Conservation (phyloP, 805 yeast species). For the Hanseniaspora nectarophila region DNA sequence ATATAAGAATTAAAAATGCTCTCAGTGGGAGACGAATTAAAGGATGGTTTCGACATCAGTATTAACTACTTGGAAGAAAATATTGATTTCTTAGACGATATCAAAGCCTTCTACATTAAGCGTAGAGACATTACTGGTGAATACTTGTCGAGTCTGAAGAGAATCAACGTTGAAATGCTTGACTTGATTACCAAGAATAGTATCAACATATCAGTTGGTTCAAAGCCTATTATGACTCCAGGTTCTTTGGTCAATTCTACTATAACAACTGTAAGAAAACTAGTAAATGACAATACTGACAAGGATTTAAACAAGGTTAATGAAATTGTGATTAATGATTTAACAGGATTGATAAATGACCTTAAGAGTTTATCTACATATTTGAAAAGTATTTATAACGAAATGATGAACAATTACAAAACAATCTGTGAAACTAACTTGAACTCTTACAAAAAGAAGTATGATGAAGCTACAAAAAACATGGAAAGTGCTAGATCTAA, state of each 20-base stretch:
- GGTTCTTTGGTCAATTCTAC: conserved; percentile 62
- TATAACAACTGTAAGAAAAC: conserved; percentile 7
- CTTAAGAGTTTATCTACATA: conserved; percentile 1
- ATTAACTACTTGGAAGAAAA: conserved; percentile 70
- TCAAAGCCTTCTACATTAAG: conserved; percentile 74
- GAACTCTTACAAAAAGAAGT: conserved; percentile 41
- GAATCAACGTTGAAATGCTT: conserved; percentile 55
- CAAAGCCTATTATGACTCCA: conserved; percentile 79
- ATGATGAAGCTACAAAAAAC: conserved; percentile 65
- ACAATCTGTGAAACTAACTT: conserved; percentile 11
- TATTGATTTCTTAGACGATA: conserved; percentile 60
- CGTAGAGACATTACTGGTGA: conserved; percentile 74
- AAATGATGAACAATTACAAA: conserved; percentile 42
- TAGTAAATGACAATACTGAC: conserved; percentile 6
- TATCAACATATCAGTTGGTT: conserved; percentile 73
- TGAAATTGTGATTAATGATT: conserved; percentile 4
- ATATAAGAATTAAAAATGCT: conserved; percentile 12
- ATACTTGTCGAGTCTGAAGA: conserved; percentile 55
- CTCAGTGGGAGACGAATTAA: conserved; percentile 57
- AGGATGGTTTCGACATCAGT: conserved; percentile 69
- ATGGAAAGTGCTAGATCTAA: conserved; percentile 75
- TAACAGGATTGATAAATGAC: conserved; percentile 1
- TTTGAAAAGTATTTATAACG: conserved; percentile 39
- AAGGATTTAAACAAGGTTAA: not conserved
- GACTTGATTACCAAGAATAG: conserved; percentile 62